These are phyloP conservation scores for Phytophthora parvispora DNA, from an alignment of 352 stramenopile species.

Conservation along the genomic window DNA sequence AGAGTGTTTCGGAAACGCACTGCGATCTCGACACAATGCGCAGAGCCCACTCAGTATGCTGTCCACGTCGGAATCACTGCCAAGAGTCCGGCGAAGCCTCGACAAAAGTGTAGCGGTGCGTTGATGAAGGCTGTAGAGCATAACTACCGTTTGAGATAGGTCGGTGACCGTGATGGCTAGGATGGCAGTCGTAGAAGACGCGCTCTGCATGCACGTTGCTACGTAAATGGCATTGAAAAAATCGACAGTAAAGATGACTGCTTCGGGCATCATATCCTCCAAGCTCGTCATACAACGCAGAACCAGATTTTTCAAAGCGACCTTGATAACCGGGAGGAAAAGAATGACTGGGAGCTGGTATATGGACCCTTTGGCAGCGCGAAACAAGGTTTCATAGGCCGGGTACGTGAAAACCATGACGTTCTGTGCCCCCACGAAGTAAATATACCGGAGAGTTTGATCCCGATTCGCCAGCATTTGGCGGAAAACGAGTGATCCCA, in stretches of 20 bases:
- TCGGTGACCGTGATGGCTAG: slow-evolving; percentile 20
- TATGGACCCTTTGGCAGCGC: background rate
- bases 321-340: slow-evolving; percentile 37
- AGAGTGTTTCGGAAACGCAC: background rate
- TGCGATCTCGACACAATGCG: slow-evolving; percentile 7
- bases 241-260: slow-evolving; percentile 34
- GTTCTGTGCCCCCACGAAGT: slow-evolving; percentile 14
- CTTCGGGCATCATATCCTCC: slow-evolving; percentile 28
- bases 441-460: slow-evolving; percentile 12
- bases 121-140: slow-evolving; percentile 17
- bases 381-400: slow-evolving; percentile 27
- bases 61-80: background rate
- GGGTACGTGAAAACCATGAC: slow-evolving; percentile 23
- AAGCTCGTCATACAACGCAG: slow-evolving; percentile 5
- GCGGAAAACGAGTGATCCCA: slow-evolving; percentile 5
- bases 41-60: slow-evolving; percentile 1
- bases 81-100: background rate
- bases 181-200: slow-evolving; percentile 9
- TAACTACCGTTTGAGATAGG: slow-evolving; percentile 15
- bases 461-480: slow-evolving; percentile 13
- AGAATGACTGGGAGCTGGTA: slow-evolving; percentile 23
- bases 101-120: background rate
- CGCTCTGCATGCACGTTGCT: slow-evolving; percentile 31
- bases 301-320: slow-evolving; percentile 32
- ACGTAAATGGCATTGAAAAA: slow-evolving; percentile 39